Base-by-base conservation (phyloP, 345 rosid genomes). In the Cardamine chenopodiifolia region DNA sequence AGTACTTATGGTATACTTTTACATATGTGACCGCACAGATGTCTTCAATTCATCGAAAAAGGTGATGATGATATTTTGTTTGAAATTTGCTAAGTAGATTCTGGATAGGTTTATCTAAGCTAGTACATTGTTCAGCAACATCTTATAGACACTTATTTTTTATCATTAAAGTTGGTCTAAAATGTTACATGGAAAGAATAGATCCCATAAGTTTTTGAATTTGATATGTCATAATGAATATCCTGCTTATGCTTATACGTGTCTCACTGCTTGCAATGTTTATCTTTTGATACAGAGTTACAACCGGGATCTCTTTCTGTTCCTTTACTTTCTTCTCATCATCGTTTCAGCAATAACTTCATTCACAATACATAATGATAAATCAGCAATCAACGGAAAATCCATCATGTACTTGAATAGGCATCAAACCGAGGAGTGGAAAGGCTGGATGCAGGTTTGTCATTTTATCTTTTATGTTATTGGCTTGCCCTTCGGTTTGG, bases 371-470 rank as follows among this genome's bases (percentile, higher is more conserved):
- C 98, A 94, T 79, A 83, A 79, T 73, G 99, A 95, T 75, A 90
- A 78, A 85, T 92, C 98, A 58, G 91, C 99, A 18, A 58, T 90
- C 83, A 90, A 89, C 0, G 98, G 98, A 67, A 94, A 94, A 68
- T 62, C 96, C 68, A 91, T 94, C 68, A 90, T 88, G 66, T 91
- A 91, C 81, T 80, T 94, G 90, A 94, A 94, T 73, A 91, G 98
- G 70, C 97, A 94, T 86, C 97, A 94, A 83, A 94, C 99, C 20
- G 99, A 95, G 83, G 99, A 95, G 80, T 95, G 99, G 99, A 95
- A 83, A 84, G 99, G 99, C 74, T 95, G 99, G 99, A 95, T 95
- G 99, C 99, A 95, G 99, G 99, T 95, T 79, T 80, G 89, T 79
- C 28, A 39, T 50, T 66, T 20, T 37, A 23, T 44, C 35, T 48